Evolutionary conservation across 805 yeast species (phyloP).

Genomic region (Wickerhamiella slavikovae): DNA sequence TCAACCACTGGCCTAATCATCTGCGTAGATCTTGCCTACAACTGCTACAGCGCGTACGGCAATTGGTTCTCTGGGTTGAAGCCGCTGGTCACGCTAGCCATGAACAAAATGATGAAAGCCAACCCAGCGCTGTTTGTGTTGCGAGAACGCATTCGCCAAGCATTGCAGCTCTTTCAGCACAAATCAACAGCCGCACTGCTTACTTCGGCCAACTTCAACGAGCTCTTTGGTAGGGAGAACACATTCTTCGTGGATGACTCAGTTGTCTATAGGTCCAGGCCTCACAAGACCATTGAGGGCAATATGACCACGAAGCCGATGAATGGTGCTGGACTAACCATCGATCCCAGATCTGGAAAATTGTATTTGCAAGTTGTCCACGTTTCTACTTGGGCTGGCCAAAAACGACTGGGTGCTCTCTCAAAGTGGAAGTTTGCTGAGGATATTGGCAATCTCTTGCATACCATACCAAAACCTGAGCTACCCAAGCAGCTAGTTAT

Average conservation of each 20-base stretch:
- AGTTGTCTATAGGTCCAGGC: slow-evolving; percentile 81
- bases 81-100: slow-evolving; percentile 71
- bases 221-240: slow-evolving; percentile 53
- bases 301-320: slow-evolving; percentile 80
- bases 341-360: slow-evolving; percentile 84
- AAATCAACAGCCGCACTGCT: slow-evolving; percentile 84
- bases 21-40: slow-evolving; percentile 84
- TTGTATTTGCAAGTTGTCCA: slow-evolving; percentile 75
- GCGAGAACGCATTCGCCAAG: slow-evolving; percentile 85
- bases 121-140: slow-evolving; percentile 84
- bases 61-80: slow-evolving; percentile 95
- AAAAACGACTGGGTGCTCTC: slow-evolving; percentile 74
- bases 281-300: slow-evolving; percentile 82
- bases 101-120: slow-evolving; percentile 84
- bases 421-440: slow-evolving; percentile 98
- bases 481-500: slow-evolving; percentile 86
- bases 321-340: slow-evolving; percentile 78
- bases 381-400: slow-evolving; percentile 93
- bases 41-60: slow-evolving; percentile 91
- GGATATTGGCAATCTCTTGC: slow-evolving; percentile 76
- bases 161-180: slow-evolving; percentile 78
- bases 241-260: slow-evolving; percentile 85
- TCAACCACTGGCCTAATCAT: slow-evolving; percentile 82
- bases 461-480: slow-evolving; percentile 81
- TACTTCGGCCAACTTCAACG: slow-evolving; percentile 77